Base-by-base conservation (phyloP, 176 grass and related monocot species). In the Saccharum spontaneum region DNA sequence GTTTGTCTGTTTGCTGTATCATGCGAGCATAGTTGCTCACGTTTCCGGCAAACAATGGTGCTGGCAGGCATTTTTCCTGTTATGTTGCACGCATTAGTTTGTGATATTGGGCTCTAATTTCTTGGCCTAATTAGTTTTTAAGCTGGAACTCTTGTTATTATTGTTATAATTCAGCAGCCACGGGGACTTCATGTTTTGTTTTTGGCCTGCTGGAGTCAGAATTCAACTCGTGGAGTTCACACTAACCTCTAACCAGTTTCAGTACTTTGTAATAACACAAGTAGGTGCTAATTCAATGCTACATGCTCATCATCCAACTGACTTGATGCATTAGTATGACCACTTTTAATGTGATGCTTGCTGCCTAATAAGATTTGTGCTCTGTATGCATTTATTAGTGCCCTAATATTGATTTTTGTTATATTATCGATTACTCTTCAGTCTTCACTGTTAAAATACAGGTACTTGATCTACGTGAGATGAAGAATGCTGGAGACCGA, bases 391-490 rank as follows among this genome's bases (percentile, higher is more conserved):
- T 62, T 62, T 62, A 62, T 10, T 62, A 26, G 59, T 62, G 23
- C 26, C 10, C 59, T 26, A 62, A 26, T 54, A 54, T 26, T 26
- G 10, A 26, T 62, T 62, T 62, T 62, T 62, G 1, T 62, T 26
- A 62, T 45, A 48, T 11, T 48, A 39, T 69, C 10, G 7, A 50
- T 45, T 16, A 66, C 17, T 62, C 50, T 54, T 23, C 6, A 59
- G 54, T n/a, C 31, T 38, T 22, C 39, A 49, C 69, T 83, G 41
- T 59, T 43, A 4, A 77, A 77, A 40, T 37, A 55, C 84, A 95
- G 95, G 89, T 89, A 57, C 87, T 98, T 82, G 93, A 98, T 82
- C 86, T 98, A 23, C 92, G 77, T 62, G 92, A 95, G 79, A 93
- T 81, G 87, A 98, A 82, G 69, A 89, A 87, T 59, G 92, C 92